A percentile compares a stretch with the other conserved stretches of the same genome.
Conservation (phyloP, 441 rosid species). For the Aquilaria agallochum region DNA sequence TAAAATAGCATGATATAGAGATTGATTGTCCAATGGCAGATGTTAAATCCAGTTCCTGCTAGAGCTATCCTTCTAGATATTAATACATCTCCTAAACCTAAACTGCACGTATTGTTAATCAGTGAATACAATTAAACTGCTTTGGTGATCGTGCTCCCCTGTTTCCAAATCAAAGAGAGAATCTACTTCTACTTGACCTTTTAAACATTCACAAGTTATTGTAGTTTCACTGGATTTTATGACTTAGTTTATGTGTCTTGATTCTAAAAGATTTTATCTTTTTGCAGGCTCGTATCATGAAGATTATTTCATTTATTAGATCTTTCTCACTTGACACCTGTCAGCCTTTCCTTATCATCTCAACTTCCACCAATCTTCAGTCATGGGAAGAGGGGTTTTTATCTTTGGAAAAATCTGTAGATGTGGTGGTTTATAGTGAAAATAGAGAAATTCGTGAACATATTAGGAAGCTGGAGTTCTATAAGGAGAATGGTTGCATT, state of each 20-base stretch:
- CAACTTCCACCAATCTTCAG: slow-evolving; percentile 34
- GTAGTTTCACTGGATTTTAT: no score
- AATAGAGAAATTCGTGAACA: slow-evolving; percentile 29
- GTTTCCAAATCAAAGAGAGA: no score
- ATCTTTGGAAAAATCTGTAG: slow-evolving; percentile 29
- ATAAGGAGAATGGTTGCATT: slow-evolving; percentile 30
- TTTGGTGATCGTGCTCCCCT: no score
- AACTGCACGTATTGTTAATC: no score
- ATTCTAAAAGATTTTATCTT: slow-evolving; percentile 7
- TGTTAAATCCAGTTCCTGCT: no score
- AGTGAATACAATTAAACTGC: no score
- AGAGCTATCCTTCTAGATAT: no score
- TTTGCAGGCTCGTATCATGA: slow-evolving; percentile 47
- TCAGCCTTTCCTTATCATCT: slow-evolving; percentile 48
- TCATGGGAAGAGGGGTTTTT: slow-evolving; percentile 53
- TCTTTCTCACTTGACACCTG: slow-evolving; percentile 26
- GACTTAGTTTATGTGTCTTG: neutral
- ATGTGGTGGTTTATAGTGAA: slow-evolving; percentile 48
- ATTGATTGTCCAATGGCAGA: no score
- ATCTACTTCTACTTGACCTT: no score
- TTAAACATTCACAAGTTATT: no score
- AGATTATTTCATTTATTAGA: slow-evolving; percentile 36
- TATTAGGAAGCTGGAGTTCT: slow-evolving; percentile 43
- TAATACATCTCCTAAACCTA: no score
- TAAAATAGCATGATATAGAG: no score